Evolutionary conservation across 805 yeast genomes (phyloP), one percentile per base, ranked within the genome.

Genomic region (Huiozyma naganishii): DNA sequence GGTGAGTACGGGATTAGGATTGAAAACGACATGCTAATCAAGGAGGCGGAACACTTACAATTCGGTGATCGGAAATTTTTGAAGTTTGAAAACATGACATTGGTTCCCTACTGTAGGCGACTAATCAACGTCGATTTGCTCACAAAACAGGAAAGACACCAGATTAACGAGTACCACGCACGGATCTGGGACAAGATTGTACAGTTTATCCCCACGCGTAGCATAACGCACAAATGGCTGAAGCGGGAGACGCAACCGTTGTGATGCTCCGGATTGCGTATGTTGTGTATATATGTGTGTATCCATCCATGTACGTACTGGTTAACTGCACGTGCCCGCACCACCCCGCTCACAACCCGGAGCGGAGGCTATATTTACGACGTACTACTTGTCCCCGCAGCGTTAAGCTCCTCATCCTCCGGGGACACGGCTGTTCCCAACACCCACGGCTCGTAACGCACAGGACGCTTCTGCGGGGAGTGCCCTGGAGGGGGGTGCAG

Each of bases 1-100:
- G 90, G 89, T n/a, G 78, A 80, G 48, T 88, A 75, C 61, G 98
- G 98, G 8, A 75, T 90, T 48, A 73, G 98, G 51, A 77, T 92
- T 44, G 98, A 92, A 64, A 83, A 87, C 58, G 89, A 88, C 52
- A 61, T 92, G 37, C 70, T 80, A 40, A 77, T 80, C 13, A 66
- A 66, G 45, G 67, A 61, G 29, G 65, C 65, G 23, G 62, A 67
- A 4, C 68, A 48, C 45, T 47, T 59, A 53, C 72, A 72, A 50
- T 75, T 71, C 61, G 79, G 77, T 43, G 84, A 77, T 40, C 70
- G 68, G 51, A 63, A 66, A 45, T 82, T 76, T 56, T 72, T 77
- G 41, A 77, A 75, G 47, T 88, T 92, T 59, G 95, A 85, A 48
- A 87, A 95, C 51, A 67, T 87, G 42, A 90, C 97, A 0, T 62